Conservation (phyloP, 176 grass and related monocot species). For the bread wheat (Triticum aestivum) region IWGSC_CS_RefSeq_v2.1 NC_057802.1:412176566-412177065, state of each 20-base stretch:
- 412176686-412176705: conserved; percentile 20
- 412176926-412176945: background rate
- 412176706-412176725: background rate
- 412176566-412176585: background rate
- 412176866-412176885: background rate
- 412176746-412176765: background rate
- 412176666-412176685: conserved; percentile 20
- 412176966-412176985: background rate
- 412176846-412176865: background rate
- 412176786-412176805: background rate
- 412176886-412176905: background rate
- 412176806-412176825: background rate
- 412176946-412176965: background rate
- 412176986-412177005: background rate
- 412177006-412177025: background rate
- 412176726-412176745: background rate
- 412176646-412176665: background rate
- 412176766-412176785: background rate
- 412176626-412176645: background rate
- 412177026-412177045: background rate
- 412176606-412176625: background rate
- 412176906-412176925: conserved; percentile 3
- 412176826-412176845: background rate
- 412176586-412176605: background rate
- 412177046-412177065: too few species aligned